Evolutionary conservation across 495 filamentous ascomycete species (phyloP).

Genomic region (Aspergillus sparsus): DNA sequence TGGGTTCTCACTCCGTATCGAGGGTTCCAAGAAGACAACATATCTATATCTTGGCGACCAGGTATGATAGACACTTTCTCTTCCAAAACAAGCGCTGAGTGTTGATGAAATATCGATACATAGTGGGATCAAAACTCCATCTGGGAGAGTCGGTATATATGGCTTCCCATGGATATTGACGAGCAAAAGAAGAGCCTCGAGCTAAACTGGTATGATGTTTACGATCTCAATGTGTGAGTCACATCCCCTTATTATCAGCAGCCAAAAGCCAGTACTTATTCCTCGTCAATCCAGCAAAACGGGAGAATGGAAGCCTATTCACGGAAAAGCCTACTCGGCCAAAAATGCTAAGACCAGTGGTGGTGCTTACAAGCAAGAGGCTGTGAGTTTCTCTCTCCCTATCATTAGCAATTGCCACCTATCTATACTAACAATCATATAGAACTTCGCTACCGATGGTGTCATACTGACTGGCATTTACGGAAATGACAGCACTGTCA

Average conservation of each 20-base stretch:
- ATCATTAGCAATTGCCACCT: not conserved
- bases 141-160: slow-evolving; percentile 55
- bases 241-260: not conserved
- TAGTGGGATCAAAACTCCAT: slow-evolving; percentile 55
- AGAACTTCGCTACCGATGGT: slow-evolving; percentile 47
- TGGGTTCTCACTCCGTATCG: slow-evolving; percentile 48
- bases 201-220: slow-evolving; percentile 31
- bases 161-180: slow-evolving; percentile 49
- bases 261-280: slow-evolving; percentile 4
- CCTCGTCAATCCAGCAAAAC: slow-evolving; percentile 33
- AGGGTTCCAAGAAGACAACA: slow-evolving; percentile 48
- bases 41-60: slow-evolving; percentile 50
- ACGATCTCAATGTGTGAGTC: slow-evolving; percentile 30
- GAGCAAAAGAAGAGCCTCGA: slow-evolving; percentile 27
- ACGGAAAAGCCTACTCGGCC: slow-evolving; percentile 43
- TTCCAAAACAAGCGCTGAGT: not conserved
- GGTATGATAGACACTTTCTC: slow-evolving; percentile 3
- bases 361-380: slow-evolving; percentile 45
- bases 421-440: not conserved
- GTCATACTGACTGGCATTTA: slow-evolving; percentile 50
- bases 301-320: slow-evolving; percentile 42
- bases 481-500: slow-evolving; percentile 54
- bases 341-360: slow-evolving; percentile 42
- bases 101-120: slow-evolving; percentile 19
- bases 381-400: slow-evolving; percentile 30